Conservation (phyloP, 768 basidiomycete genomes). For the Boletellus ananas region DNA sequence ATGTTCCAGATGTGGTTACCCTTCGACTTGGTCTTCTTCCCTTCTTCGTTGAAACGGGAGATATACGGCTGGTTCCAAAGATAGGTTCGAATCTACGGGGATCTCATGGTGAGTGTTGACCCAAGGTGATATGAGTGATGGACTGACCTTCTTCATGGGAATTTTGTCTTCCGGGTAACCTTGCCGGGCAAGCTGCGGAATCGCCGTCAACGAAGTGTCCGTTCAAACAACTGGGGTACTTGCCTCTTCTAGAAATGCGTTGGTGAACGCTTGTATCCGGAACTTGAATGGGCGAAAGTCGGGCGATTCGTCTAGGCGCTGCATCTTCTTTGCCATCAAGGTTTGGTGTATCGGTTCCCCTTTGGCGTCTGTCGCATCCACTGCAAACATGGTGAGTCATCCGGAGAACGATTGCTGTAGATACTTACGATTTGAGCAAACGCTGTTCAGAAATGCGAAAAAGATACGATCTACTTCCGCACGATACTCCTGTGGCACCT, state of each 20-base stretch:
- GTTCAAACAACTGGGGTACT: conserved; percentile 14
- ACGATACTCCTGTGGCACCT: conserved; percentile 78
- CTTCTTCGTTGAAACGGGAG: conserved; percentile 96
- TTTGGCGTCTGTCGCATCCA: conserved; percentile 90
- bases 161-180: conserved; percentile 93
- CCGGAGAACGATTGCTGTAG: conserved; percentile 2
- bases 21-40: conserved; percentile 98
- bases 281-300: conserved; percentile 99
- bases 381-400: conserved; percentile 40
- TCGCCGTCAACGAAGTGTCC: conserved; percentile 8
- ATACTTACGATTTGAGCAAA: conserved; percentile 86
- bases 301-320: conserved; percentile 89
- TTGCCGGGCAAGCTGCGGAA: conserved; percentile 65
- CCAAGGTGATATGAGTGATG: conserved; percentile 8
- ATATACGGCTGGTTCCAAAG: conserved; percentile 94
- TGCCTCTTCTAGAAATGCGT: conserved; percentile 91
- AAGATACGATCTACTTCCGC: conserved; percentile 86
- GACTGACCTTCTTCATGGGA: conserved; percentile 87
- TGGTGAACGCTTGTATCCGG: conserved; percentile 96
- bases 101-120: conserved; percentile 21
- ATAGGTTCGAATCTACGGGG: conserved; percentile 78
- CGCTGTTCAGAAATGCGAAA: conserved; percentile 79
- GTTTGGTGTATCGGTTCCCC: conserved; percentile 98
- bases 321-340: conserved; percentile 99
- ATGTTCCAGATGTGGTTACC: conserved; percentile 99